Evolutionary conservation across 2,329 filamentous ascomycete genomes (phyloP).

Genomic region (Graphiopsis chlorocephala): DNA sequence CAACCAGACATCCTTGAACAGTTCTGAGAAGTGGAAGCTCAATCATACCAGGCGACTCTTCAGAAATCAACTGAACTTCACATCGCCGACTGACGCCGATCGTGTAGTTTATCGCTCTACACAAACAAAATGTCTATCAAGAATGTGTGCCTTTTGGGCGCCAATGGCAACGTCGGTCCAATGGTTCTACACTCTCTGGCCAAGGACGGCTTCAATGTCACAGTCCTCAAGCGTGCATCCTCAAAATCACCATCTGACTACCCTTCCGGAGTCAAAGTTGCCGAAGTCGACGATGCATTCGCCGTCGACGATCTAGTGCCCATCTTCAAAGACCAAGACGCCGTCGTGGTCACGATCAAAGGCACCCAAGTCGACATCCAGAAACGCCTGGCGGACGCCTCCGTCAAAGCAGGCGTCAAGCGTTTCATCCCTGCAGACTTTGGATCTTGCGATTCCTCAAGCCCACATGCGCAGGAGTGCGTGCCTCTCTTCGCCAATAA

Average conservation of each 20-base stretch:
- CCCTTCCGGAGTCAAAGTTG: conserved; percentile 41
- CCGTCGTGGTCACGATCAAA: conserved; percentile 51
- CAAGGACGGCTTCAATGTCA: conserved; percentile 51
- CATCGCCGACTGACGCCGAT: not conserved
- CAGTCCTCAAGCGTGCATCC: conserved; percentile 52
- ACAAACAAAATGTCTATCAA: conserved; percentile 21
- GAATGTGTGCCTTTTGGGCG: conserved; percentile 45
- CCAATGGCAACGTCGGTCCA: conserved; percentile 45
- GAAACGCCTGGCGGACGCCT: conserved; percentile 55
- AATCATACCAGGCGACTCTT: not conserved
- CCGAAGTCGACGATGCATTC: conserved; percentile 48
- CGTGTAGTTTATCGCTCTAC: not conserved
- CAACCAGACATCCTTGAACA: not conserved
- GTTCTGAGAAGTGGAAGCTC: not conserved
- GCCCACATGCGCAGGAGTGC: conserved; percentile 34
- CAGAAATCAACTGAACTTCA: not conserved
- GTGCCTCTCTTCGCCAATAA: conserved; percentile 57
- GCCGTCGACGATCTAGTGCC: conserved; percentile 47
- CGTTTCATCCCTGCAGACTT: conserved; percentile 64
- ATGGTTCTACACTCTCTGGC: conserved; percentile 42
- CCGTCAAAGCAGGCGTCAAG: conserved; percentile 58
- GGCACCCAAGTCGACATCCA: conserved; percentile 45
- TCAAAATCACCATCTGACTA: conserved; percentile 41
- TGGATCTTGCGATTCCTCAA: conserved; percentile 41
- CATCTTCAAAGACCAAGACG: conserved; percentile 57